Conservation (phyloP, 2,329 filamentous ascomycete genomes). For the Pyrenophora graminea region DNA sequence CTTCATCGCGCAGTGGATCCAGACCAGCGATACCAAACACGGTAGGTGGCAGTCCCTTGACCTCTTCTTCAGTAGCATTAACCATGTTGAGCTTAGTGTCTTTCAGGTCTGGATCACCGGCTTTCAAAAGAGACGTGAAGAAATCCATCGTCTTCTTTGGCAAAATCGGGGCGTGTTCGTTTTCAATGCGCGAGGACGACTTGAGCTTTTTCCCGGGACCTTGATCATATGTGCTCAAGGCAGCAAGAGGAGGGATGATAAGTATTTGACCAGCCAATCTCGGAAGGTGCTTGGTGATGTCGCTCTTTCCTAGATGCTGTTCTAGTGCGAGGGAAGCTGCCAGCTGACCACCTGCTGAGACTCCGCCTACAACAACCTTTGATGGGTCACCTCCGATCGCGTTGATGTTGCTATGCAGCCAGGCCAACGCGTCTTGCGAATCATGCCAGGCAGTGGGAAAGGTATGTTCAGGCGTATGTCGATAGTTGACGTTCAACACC, state of each 20-base stretch:
- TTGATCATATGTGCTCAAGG: slow-evolving; percentile 42
- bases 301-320: slow-evolving; percentile 51
- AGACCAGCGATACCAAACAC: slow-evolving; percentile 56
- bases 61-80: slow-evolving; percentile 41
- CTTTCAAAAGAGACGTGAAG: slow-evolving; percentile 35
- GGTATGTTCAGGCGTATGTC: slow-evolving; percentile 59
- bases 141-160: slow-evolving; percentile 46
- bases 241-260: slow-evolving; percentile 47
- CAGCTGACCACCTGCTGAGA: slow-evolving; percentile 58
- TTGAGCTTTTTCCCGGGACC: slow-evolving; percentile 45
- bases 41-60: slow-evolving; percentile 52
- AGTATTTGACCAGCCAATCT: slow-evolving; percentile 55
- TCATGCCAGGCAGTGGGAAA: slow-evolving; percentile 62
- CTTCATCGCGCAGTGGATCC: slow-evolving; percentile 57
- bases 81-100: slow-evolving; percentile 40
- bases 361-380: slow-evolving; percentile 56
- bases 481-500: slow-evolving; percentile 62
- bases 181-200: slow-evolving; percentile 50
- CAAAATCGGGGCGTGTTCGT: slow-evolving; percentile 54
- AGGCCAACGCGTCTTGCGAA: slow-evolving; percentile 58
- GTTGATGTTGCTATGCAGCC: slow-evolving; percentile 55
- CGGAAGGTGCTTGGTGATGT: slow-evolving; percentile 31
- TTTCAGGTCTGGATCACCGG: slow-evolving; percentile 27
- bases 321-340: slow-evolving; percentile 51
- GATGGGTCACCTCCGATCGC: slow-evolving; percentile 47